A percentile compares a stretch with the other conserved stretches of the same genome.
These are phyloP conservation scores for Barnettozyma siamensis DNA, from an alignment of 805 yeast species.

Conservation along the genomic window DNA sequence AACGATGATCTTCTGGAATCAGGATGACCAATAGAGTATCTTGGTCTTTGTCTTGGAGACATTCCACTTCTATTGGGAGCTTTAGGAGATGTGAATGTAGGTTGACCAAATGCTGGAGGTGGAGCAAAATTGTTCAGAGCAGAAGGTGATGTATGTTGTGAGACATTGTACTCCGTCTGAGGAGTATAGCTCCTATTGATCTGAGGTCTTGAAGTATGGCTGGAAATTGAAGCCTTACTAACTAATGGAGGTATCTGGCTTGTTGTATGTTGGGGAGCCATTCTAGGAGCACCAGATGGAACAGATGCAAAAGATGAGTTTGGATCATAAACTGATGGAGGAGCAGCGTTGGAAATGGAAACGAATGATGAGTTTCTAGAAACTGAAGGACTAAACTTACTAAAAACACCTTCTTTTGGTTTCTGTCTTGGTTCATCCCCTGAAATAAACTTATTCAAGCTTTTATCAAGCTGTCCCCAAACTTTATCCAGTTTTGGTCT, in stretches of 20 bases:
- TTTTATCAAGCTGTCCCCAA: conserved; percentile 85
- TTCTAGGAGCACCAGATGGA: conserved; percentile 3
- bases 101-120: conserved; percentile 3
- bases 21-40: conserved; percentile 11
- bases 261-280: neutral
- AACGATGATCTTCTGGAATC: conserved; percentile 21
- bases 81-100: neutral
- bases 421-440: conserved; percentile 62
- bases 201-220: neutral
- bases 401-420: conserved; percentile 49
- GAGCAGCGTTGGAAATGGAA: conserved; percentile 14
- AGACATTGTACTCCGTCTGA: conserved; percentile 1
- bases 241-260: neutral
- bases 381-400: conserved; percentile 64
- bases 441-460: conserved; percentile 71
- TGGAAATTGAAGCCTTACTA: too few relatives aligned
- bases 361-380: conserved; percentile 43
- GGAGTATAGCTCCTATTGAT: conserved; percentile 7
- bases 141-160: conserved; percentile 4
- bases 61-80: neutral
- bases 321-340: conserved; percentile 6
- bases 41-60: conserved; percentile 16
- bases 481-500: conserved; percentile 72
- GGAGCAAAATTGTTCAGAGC: conserved; percentile 5
- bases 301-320: conserved; percentile 6